Evolutionary conservation across 2,329 filamentous ascomycete genomes (phyloP).

Genomic region (Trematosphaeria pertusa): DNA sequence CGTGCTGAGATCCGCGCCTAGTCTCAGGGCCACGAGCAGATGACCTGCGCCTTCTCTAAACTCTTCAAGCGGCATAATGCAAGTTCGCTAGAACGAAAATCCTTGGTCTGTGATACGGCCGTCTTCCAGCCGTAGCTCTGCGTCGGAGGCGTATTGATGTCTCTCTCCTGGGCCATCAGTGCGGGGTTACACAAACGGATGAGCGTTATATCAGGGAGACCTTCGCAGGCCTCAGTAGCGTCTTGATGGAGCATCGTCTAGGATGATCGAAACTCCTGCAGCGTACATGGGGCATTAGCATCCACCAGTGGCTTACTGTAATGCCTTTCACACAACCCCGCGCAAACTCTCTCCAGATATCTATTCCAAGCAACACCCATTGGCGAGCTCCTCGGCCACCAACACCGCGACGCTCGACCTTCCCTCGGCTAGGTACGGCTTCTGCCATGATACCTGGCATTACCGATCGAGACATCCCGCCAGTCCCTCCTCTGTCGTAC

Average conservation of each 20-base stretch:
- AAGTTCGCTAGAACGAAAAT: too few relatives aligned
- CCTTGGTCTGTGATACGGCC: too few relatives aligned
- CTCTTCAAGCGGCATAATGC: too few relatives aligned
- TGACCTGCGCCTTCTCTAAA: too few relatives aligned
- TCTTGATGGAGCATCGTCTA: background rate
- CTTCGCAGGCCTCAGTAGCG: background rate
- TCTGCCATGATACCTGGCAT: background rate
- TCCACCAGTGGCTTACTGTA: background rate
- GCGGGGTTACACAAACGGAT: too few relatives aligned
- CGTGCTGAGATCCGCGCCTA: too few relatives aligned
- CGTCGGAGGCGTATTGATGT: too few relatives aligned
- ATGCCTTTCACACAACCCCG: constrained; percentile 19
- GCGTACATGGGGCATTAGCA: background rate
- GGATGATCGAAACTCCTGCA: background rate
- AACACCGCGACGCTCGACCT: constrained; percentile 22
- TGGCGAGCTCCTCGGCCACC: constrained; percentile 20
- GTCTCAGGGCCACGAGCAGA: too few relatives aligned
- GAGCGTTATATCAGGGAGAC: background rate
- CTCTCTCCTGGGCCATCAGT: too few relatives aligned
- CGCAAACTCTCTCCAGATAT: constrained; percentile 22
- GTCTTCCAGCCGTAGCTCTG: too few relatives aligned
- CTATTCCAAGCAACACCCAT: constrained; percentile 3
- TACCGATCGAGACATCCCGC: constrained; percentile 4
- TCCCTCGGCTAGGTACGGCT: constrained; percentile 5
- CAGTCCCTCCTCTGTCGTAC: constrained; percentile 24